These are phyloP conservation scores for Chiua sp. DNA, from an alignment of 1,284 basidiomycete species.

Conservation along the genomic window DNA sequence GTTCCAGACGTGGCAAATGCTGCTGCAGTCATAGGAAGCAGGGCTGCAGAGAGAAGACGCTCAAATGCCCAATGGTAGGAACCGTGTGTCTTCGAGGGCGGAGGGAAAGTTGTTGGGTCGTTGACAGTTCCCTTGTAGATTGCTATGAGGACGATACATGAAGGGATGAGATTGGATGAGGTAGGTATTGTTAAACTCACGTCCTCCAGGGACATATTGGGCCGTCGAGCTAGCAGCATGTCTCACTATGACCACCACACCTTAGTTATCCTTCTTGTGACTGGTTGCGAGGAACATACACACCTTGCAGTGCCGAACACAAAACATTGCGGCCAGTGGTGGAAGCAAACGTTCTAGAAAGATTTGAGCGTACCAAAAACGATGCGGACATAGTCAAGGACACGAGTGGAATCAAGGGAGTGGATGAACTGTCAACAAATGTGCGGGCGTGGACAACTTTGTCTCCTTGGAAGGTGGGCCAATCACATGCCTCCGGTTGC, in stretches of 20 bases:
- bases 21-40: conserved; percentile 88
- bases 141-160: conserved; percentile 52
- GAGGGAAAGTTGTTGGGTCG: conserved; percentile 91
- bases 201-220: conserved; percentile 70
- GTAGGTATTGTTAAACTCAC: conserved; percentile 47
- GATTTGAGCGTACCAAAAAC: conserved; percentile 53
- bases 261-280: conserved; percentile 4
- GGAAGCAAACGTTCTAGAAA: conserved; percentile 48
- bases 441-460: no score
- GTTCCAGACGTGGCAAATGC: conserved; percentile 77
- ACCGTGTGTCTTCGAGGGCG: conserved; percentile 83
- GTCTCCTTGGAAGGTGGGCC: no score
- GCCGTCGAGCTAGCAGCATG: conserved; percentile 37
- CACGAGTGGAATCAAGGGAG: not conserved
- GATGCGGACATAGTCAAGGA: conserved; percentile 53
- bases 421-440: no score
- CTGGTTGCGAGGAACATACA: conserved; percentile 8
- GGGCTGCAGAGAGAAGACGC: conserved; percentile 84
- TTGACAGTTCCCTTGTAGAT: conserved; percentile 95
- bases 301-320: conserved; percentile 44
- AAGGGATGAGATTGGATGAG: conserved; percentile 1
- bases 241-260: conserved; percentile 39
- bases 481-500: no score
- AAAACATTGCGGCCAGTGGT: conserved; percentile 46
- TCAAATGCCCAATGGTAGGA: conserved; percentile 99